Evolutionary conservation across 2,329 filamentous ascomycete genomes (phyloP).

Genomic region (Colletotrichum sp.): DNA sequence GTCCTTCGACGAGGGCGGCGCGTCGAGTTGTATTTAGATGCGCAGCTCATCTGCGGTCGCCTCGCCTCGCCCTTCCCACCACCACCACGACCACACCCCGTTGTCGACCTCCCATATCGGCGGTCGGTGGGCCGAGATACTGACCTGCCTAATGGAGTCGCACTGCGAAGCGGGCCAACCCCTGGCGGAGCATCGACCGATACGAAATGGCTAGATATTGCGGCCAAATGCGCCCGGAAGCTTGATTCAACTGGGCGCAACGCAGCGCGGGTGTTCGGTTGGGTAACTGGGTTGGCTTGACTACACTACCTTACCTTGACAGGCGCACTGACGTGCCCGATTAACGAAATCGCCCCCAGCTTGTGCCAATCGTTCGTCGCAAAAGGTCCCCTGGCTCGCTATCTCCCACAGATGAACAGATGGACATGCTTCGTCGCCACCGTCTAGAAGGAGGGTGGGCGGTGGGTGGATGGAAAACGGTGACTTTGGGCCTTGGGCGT

Average conservation of each 20-base stretch:
- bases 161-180: slow-evolving; percentile 2
- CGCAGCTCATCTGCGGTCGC: neutral
- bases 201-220: neutral
- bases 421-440: neutral
- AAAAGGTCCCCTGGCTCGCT: neutral
- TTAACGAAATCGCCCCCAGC: neutral
- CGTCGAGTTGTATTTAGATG: slow-evolving; percentile 15
- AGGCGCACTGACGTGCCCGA: neutral
- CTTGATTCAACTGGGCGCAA: neutral
- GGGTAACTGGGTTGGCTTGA: neutral
- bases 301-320: neutral
- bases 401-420: neutral
- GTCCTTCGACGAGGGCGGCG: neutral
- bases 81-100: neutral
- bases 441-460: neutral
- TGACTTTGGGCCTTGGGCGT: neutral
- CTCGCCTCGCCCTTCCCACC: neutral
- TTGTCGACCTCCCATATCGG: neutral
- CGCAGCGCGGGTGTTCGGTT: neutral
- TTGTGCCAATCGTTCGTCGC: neutral
- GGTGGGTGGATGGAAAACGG: neutral
- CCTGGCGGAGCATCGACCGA: slow-evolving; percentile 9
- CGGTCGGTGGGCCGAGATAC: slow-evolving; percentile 8
- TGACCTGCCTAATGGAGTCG: slow-evolving; percentile 19
- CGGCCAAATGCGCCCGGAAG: neutral